Conservation (phyloP, 176 grass and related monocot genomes). For the Avena insularis region DNA sequence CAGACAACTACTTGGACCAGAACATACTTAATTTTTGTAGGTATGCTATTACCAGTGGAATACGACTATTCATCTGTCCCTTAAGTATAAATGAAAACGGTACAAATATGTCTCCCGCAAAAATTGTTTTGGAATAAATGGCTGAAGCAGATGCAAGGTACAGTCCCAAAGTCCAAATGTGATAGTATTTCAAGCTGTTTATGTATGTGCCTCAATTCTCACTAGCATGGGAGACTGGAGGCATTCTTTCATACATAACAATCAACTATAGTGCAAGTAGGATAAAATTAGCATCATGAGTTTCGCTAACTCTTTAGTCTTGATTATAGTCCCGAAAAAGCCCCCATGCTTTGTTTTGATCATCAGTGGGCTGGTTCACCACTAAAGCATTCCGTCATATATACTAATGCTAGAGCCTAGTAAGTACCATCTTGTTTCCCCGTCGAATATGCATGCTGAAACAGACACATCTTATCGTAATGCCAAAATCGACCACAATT, state of each 20-base stretch:
- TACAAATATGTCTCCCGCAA: not conserved
- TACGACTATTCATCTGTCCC: not conserved
- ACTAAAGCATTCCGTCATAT: not conserved
- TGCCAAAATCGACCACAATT: slow-evolving; percentile 9
- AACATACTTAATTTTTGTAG: slow-evolving; percentile 4
- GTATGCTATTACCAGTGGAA: not conserved
- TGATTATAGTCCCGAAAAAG: not conserved
- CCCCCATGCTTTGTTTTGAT: not conserved
- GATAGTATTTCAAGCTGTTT: not conserved
- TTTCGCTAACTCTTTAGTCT: not conserved
- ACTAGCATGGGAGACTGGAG: not conserved
- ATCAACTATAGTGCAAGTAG: not conserved
- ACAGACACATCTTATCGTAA: not conserved
- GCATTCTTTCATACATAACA: slow-evolving; percentile 13
- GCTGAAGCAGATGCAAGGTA: slow-evolving; percentile 2
- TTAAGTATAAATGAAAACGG: not conserved
- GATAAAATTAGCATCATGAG: not conserved
- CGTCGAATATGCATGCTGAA: not conserved
- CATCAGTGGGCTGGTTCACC: not conserved
- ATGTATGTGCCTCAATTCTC: slow-evolving; percentile 7
- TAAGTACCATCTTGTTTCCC: not conserved
- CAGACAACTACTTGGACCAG: slow-evolving; percentile 1
- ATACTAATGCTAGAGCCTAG: not conserved
- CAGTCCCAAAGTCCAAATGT: slow-evolving; percentile 6
- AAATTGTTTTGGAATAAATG: not conserved